Evolutionary conservation across 1,139 yeast genomes (phyloP).

Genomic region (Suhomyces chickasaworum): DNA sequence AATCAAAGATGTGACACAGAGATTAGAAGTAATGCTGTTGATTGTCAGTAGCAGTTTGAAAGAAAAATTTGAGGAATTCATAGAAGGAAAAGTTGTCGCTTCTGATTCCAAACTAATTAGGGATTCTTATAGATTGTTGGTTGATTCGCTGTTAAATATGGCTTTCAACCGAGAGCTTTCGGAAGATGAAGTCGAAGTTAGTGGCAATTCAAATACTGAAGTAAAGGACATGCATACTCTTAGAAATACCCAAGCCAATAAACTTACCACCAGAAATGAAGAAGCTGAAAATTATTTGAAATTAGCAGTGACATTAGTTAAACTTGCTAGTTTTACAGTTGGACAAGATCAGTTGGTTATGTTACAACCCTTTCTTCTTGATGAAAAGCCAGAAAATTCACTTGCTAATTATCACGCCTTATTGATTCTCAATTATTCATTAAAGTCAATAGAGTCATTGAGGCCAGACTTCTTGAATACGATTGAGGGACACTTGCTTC

Average conservation of each 20-base stretch:
- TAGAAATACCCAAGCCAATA: neutral
- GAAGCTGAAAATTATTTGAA: constrained; percentile 41
- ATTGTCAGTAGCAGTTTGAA: constrained; percentile 38
- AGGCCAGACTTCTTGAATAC: constrained; percentile 53
- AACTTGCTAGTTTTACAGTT: constrained; percentile 51
- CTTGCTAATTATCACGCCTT: constrained; percentile 49
- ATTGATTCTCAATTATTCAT: constrained; percentile 51
- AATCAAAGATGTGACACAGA: constrained; percentile 3
- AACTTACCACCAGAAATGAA: neutral
- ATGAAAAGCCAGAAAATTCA: constrained; percentile 42
- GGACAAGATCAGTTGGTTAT: constrained; percentile 65
- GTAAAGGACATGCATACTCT: neutral
- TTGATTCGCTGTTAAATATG: constrained; percentile 30
- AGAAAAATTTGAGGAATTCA: constrained; percentile 45
- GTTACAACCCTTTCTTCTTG: constrained; percentile 60
- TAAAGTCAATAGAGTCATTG: constrained; percentile 47
- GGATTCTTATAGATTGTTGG: constrained; percentile 22
- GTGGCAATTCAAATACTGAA: neutral
- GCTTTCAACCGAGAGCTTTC: constrained; percentile 13
- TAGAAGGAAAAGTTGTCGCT: constrained; percentile 42
- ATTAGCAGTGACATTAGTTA: constrained; percentile 55
- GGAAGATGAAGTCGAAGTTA: neutral
- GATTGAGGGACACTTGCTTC: constrained; percentile 55
- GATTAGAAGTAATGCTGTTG: constrained; percentile 36
- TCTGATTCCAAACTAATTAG: constrained; percentile 20